A percentile compares a stretch with the other conserved stretches of the same genome.
Conservation (phyloP, 257 asterid genomes). For the Solanum medicagineum region DNA sequence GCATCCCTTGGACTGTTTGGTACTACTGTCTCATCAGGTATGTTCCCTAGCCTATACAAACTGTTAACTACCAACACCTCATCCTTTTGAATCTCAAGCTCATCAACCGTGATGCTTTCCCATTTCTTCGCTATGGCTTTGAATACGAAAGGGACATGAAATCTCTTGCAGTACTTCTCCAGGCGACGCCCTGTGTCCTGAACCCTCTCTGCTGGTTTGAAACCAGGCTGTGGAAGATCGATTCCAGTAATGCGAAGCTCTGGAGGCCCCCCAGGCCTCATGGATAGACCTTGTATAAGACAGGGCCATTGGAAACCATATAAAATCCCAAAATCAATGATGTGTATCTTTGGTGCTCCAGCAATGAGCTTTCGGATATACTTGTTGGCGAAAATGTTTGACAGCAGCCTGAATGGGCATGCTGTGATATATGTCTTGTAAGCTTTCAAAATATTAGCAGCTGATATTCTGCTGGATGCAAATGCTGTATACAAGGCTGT, state of each 20-base stretch:
- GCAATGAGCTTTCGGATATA: slow-evolving; percentile 7
- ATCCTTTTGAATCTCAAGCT: slow-evolving; percentile 10
- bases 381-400: slow-evolving; percentile 17
- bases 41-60: slow-evolving; percentile 21
- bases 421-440: slow-evolving; percentile 18
- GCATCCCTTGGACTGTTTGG: slow-evolving; percentile 22
- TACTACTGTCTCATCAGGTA: slow-evolving; percentile 29
- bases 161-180: slow-evolving; percentile 14
- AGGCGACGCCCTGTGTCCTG: slow-evolving; percentile 27
- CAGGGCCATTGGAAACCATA: slow-evolving; percentile 39
- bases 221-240: slow-evolving; percentile 32
- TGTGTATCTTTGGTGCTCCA: slow-evolving; percentile 21
- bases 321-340: slow-evolving; percentile 26
- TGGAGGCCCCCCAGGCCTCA: slow-evolving; percentile 22
- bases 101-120: slow-evolving; percentile 24
- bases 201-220: slow-evolving; percentile 29
- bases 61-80: slow-evolving; percentile 25
- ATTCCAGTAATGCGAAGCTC: slow-evolving; percentile 26
- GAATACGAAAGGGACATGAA: slow-evolving; percentile 22
- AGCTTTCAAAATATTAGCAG: slow-evolving; percentile 23
- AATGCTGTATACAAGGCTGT: slow-evolving; percentile 15
- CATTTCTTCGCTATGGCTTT: slow-evolving; percentile 24
- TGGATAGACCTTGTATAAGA: slow-evolving; percentile 24
- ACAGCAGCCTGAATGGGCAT: slow-evolving; percentile 18
- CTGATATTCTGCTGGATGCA: slow-evolving; percentile 11